Conservation (phyloP, 208 protist species). For the Leishmania major region DNA sequence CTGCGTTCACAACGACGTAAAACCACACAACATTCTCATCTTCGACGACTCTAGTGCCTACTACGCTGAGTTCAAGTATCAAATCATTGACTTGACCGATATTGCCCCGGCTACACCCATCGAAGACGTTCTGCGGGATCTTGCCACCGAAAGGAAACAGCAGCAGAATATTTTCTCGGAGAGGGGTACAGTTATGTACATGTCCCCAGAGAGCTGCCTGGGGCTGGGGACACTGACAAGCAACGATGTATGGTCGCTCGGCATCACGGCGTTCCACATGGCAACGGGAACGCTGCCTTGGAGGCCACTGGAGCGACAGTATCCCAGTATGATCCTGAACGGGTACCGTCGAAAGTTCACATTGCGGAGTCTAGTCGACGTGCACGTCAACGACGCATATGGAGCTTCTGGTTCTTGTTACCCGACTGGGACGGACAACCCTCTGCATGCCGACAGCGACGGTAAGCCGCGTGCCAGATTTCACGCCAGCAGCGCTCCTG, state of each 20-base stretch:
- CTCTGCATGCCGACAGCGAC: not conserved
- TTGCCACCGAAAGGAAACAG: not conserved
- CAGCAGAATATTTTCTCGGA: not conserved
- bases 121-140: constrained; percentile 5
- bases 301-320: constrained; percentile 52
- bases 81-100: constrained; percentile 62
- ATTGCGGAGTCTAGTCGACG: constrained; percentile 21
- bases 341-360: constrained; percentile 59
- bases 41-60: constrained; percentile 24
- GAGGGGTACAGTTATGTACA: constrained; percentile 64
- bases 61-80: constrained; percentile 37
- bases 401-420: not conserved
- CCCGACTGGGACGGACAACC: no score
- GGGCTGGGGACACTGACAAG: constrained; percentile 44
- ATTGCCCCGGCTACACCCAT: constrained; percentile 6
- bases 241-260: constrained; percentile 88
- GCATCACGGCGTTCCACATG: constrained; percentile 77
- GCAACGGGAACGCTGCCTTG: constrained; percentile 72
- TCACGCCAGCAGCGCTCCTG: not conserved
- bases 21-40: constrained; percentile 84
- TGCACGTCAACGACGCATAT: not conserved
- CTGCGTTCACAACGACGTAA: constrained; percentile 83
- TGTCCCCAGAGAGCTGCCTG: constrained; percentile 84
- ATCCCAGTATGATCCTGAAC: constrained; percentile 69
- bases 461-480: not conserved